Conservation (phyloP, 2,329 filamentous ascomycete species). For the Stromatinia cepivora region DNA sequence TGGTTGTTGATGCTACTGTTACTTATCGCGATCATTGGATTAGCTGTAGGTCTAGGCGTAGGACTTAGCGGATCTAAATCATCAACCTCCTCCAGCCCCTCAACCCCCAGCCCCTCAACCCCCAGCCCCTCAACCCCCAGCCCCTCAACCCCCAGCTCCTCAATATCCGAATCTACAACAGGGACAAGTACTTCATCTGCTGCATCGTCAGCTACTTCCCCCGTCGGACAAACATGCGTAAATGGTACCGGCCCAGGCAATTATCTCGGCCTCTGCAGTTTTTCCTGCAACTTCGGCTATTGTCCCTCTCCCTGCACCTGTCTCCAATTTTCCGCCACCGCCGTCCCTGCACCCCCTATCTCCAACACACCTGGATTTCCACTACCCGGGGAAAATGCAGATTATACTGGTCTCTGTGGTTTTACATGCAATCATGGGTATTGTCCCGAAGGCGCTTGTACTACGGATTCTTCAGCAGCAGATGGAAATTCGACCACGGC, state of each 20-base stretch:
- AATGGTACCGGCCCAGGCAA: conserved; percentile 39
- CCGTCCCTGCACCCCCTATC: conserved; percentile 28
- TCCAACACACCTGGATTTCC: conserved; percentile 43
- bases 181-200: not conserved
- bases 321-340: conserved; percentile 27
- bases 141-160: not conserved
- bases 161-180: not conserved
- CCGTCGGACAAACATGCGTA: conserved; percentile 26
- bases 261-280: conserved; percentile 43
- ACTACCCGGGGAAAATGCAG: conserved; percentile 39
- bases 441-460: conserved; percentile 21
- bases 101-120: not conserved
- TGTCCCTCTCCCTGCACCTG: conserved; percentile 36
- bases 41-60: conserved; percentile 19
- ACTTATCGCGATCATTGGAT: not conserved
- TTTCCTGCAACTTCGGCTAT: conserved; percentile 35
- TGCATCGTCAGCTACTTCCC: not conserved
- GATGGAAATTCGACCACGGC: not conserved
- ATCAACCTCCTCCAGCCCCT: not conserved
- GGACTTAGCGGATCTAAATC: not conserved
- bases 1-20: conserved; percentile 1
- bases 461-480: not conserved
- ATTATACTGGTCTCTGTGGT: conserved; percentile 49
- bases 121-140: not conserved
- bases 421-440: conserved; percentile 51